phyloP scores from a whole-genome alignment of 1,139 yeast species.

The Spencermartinsiella ligniputridi region DNA sequence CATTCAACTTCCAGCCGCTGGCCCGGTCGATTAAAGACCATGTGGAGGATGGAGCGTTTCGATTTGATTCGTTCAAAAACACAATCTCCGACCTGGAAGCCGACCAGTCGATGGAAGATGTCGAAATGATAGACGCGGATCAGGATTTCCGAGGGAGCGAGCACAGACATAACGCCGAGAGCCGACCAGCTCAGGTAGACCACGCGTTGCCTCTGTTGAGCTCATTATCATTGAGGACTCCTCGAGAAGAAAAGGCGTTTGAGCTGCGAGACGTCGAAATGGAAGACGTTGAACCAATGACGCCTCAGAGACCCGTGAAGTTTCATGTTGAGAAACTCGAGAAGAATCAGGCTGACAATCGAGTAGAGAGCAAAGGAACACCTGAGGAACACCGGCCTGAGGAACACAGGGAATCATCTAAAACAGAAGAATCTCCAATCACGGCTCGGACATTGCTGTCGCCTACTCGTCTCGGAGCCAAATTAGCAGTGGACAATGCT shows the following conservation, averaged over 20 bases:
- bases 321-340: not conserved
- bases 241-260: not conserved
- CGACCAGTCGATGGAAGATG: not conserved
- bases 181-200: not conserved
- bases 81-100: not conserved
- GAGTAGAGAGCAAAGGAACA: not conserved
- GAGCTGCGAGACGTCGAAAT: not conserved
- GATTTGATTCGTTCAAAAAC: slow-evolving; percentile 1
- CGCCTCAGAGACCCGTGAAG: not conserved
- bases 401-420: not conserved
- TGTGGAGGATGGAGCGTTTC: not conserved
- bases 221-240: not conserved
- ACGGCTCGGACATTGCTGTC: slow-evolving; percentile 8
- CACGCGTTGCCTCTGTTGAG: not conserved
- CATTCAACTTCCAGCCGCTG: not conserved
- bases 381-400: no score
- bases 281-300: not conserved
- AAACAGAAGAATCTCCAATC: not conserved
- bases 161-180: no score
- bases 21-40: not conserved
- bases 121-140: not conserved
- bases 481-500: slow-evolving; percentile 11
- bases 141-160: no score
- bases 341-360: not conserved
- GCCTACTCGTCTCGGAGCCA: slow-evolving; percentile 27